Evolutionary conservation across 176 grass and related monocot species (phyloP).

Genomic region (Cenchrus purpureus): DNA sequence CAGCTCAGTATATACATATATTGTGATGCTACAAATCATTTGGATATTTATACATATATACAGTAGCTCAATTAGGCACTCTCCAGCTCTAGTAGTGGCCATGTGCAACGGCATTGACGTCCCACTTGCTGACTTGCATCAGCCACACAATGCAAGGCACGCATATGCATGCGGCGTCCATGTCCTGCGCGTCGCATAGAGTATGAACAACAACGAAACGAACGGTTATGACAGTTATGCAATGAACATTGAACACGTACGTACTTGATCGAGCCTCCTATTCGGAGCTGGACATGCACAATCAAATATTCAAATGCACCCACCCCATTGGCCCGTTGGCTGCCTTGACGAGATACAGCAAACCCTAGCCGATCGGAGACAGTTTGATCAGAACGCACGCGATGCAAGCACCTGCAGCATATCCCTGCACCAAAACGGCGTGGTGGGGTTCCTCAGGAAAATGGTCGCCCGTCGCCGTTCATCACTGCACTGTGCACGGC

Average conservation of each 20-base stretch:
- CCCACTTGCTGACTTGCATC: background rate
- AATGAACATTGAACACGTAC: background rate
- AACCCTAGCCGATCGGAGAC: too few species aligned
- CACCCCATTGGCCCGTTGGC: too few species aligned
- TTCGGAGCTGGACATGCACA: background rate
- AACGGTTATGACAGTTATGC: slow-evolving; percentile 29
- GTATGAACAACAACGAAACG: background rate
- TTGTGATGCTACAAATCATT: background rate
- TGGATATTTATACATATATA: too few species aligned
- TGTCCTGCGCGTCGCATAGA: background rate
- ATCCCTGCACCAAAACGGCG: too few species aligned
- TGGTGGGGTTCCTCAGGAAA: too few species aligned
- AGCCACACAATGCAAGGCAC: too few species aligned
- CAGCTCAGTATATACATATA: background rate
- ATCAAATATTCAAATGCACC: background rate
- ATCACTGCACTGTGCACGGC: background rate
- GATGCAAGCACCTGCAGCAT: too few species aligned
- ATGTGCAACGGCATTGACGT: slow-evolving; percentile 5
- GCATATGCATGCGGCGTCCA: background rate
- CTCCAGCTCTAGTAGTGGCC: background rate
- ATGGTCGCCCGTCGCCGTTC: background rate
- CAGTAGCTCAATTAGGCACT: too few species aligned
- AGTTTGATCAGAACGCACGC: too few species aligned
- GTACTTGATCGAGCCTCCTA: background rate
- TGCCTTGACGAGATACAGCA: too few species aligned